Percentiles rank a stretch among this genome's conserved stretches.
Conservation (phyloP, 225 moss, liverwort and hornwort genomes). For the Physcomitrellopsis africana region DNA sequence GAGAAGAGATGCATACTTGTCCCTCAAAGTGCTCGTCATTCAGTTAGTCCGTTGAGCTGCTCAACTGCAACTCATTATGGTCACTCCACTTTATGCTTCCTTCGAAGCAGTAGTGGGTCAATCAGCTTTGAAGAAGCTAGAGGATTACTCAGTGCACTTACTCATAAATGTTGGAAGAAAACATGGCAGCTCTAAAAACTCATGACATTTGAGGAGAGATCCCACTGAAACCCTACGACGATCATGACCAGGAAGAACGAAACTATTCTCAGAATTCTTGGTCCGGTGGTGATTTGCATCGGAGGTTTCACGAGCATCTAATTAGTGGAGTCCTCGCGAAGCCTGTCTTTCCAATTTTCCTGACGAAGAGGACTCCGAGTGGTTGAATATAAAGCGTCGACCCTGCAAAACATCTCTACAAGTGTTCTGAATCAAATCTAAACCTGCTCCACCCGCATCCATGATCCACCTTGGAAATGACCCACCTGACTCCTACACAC, state of each 20-base stretch:
- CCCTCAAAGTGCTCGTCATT: conserved; percentile 30
- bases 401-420: no score
- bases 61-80: conserved; percentile 28
- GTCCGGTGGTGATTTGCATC: no score
- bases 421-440: not conserved
- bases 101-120: not conserved
- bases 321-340: no score
- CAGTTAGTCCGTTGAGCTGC: conserved; percentile 34
- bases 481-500: conserved; percentile 28
- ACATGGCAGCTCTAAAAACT: conserved; percentile 10
- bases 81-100: no score
- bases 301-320: no score
- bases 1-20: conserved; percentile 39
- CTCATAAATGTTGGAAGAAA: not conserved
- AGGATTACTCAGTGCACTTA: conserved; percentile 1
- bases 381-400: no score
- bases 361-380: no score
- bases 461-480: not conserved
- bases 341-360: no score
- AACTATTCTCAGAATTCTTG: no score
- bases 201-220: conserved; percentile 34
- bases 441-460: conserved; percentile 39
- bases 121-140: not conserved
- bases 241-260: no score
- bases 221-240: conserved; percentile 44